Evolutionary conservation across 805 yeast species (phyloP), one percentile per base, ranked within the genome.

Genomic region (Pichia pseudocactophila): DNA sequence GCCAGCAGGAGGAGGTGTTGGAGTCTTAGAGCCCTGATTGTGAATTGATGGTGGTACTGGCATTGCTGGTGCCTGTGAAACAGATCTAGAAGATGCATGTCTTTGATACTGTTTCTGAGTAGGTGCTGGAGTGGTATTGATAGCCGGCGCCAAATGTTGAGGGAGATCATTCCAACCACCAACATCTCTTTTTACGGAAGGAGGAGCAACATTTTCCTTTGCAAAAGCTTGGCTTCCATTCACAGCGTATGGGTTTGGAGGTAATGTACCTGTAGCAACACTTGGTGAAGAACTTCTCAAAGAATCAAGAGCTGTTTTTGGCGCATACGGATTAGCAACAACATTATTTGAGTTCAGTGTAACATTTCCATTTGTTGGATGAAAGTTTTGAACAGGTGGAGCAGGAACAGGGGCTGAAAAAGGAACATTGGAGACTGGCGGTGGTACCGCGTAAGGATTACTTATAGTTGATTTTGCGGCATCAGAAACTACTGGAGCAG

Each of bases 121-220:
- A 11, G 52, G 48, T 30, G 36, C 19, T 26, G 51, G 43, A 3
- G 47, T 38, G 12, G 40, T 19, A 19, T 47, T 47, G 4, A 43
- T 50, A 25, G 59, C 50, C 9, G 61, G 46, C 16, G 58, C 53
- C 44, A 63, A 37, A 25, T 69, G 62, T 10, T 74, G 69, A 39
- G 87, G 86, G 46, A 80, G 62, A 54, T 79, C 85, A 52, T 79
- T 80, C 86, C 87, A 80, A 3, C 85, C 86, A 31, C 79, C 84
- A 31, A 73, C 73, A 34, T 75, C 75, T 41, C 60, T 62, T 43
- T 69, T 71, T 45, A 49, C 51, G 20, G 57, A 61, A 10, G 57
- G 48, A 18, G 58, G 57, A 9, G 19, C 12, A 11, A 34, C 28
- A 30, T 22, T 37, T 39, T 30, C 43, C 36, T 13, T 33, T 2